Percentiles rank a stretch among this genome's conserved stretches.
These are phyloP conservation scores for Botrytis byssoidea DNA, from an alignment of 2,329 filamentous ascomycete species.

Conservation along the genomic window DNA sequence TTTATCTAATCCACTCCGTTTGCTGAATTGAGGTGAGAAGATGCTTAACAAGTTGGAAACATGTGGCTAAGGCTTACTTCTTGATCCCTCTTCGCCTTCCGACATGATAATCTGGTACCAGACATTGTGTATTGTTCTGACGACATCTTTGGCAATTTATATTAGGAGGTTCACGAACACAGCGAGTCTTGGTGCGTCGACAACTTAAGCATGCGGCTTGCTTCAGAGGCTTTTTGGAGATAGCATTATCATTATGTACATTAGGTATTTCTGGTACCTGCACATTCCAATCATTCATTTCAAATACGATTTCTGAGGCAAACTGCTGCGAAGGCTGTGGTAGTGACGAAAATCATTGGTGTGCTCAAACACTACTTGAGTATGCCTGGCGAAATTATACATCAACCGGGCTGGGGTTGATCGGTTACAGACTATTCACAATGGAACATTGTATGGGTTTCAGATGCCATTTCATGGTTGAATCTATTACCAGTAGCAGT, in stretches of 20 bases:
- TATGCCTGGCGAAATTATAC: neutral
- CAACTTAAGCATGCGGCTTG: conserved; percentile 62
- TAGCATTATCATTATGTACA: neutral
- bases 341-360: neutral
- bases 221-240: conserved; percentile 23
- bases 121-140: conserved; percentile 58
- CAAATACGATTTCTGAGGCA: neutral
- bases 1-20: conserved; percentile 71
- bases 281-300: neutral
- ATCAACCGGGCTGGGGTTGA: neutral
- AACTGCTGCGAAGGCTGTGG: neutral
- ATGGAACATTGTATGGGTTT: neutral
- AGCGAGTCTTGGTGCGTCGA: conserved; percentile 66
- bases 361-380: neutral
- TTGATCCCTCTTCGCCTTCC: conserved; percentile 75
- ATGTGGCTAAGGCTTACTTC: conserved; percentile 53
- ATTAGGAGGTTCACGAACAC: conserved; percentile 54
- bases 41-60: neutral
- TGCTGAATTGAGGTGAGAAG: conserved; percentile 47
- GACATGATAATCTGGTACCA: conserved; percentile 70
- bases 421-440: neutral
- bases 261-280: neutral
- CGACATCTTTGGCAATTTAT: conserved; percentile 60
- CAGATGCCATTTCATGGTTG: neutral
- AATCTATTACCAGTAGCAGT: neutral